phyloP scores from a whole-genome alignment of 2,329 filamentous ascomycete genomes.

The Aspergillus candidus region DNA sequence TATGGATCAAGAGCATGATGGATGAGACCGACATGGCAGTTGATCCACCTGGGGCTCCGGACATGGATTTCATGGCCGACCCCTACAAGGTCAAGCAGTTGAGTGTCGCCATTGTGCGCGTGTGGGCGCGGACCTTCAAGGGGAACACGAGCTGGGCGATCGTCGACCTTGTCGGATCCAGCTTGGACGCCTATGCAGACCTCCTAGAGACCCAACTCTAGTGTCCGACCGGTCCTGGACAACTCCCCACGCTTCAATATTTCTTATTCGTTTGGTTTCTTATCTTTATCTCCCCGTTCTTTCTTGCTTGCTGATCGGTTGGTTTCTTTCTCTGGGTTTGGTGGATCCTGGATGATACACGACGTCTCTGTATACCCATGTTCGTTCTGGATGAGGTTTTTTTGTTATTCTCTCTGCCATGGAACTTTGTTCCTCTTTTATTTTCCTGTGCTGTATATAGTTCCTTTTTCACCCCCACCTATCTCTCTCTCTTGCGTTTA shows the following conservation, averaged over 20 bases:
- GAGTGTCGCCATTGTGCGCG: constrained; percentile 44
- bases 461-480: constrained; percentile 8
- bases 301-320: no score
- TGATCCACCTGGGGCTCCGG: constrained; percentile 31
- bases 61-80: constrained; percentile 40
- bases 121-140: constrained; percentile 43
- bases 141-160: constrained; percentile 47
- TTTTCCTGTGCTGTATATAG: constrained; percentile 19
- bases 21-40: constrained; percentile 45
- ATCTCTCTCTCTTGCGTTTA: no score
- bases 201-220: constrained; percentile 33
- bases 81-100: constrained; percentile 39
- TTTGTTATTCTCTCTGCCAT: constrained; percentile 4
- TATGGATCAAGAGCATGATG: constrained; percentile 47
- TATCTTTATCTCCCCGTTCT: background rate
- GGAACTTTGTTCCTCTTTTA: constrained; percentile 1
- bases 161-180: constrained; percentile 42
- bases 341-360: constrained; percentile 9
- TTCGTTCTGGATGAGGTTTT: constrained; percentile 5
- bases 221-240: background rate
- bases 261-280: background rate
- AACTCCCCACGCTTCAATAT: background rate
- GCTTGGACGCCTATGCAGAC: constrained; percentile 43
- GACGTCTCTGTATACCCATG: constrained; percentile 18
- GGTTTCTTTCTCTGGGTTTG: background rate